Evolutionary conservation across 768 basidiomycete genomes (phyloP).

Genomic region (Rossbeevera mucosa): DNA sequence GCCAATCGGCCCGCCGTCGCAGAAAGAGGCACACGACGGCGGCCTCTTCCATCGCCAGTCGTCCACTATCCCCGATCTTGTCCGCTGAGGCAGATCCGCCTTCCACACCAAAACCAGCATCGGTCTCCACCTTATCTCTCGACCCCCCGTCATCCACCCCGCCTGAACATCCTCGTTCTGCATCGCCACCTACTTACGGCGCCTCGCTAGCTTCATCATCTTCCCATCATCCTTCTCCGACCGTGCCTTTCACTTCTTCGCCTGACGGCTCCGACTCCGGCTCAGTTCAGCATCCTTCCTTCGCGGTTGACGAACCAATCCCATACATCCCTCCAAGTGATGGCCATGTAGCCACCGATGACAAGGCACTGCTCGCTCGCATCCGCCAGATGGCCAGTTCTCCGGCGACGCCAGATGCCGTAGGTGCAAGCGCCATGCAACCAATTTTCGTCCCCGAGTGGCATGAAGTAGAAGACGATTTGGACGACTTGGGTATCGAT

Average conservation of each 20-base stretch:
- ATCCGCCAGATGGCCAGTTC: conserved; percentile 49
- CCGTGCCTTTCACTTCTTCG: conserved; percentile 11
- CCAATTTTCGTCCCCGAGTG: conserved; percentile 49
- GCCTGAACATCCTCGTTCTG: conserved; percentile 19
- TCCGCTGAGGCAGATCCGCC: not conserved
- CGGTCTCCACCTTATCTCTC: not conserved
- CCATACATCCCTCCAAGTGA: conserved; percentile 32
- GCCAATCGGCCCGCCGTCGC: conserved; percentile 57
- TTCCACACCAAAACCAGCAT: conserved; percentile 1
- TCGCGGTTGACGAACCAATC: conserved; percentile 16
- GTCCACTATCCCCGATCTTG: conserved; percentile 19
- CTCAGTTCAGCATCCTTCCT: conserved; percentile 1
- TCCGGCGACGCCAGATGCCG: conserved; percentile 35
- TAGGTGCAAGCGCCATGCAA: conserved; percentile 11
- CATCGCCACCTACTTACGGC: conserved; percentile 46
- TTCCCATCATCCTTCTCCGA: conserved; percentile 1
- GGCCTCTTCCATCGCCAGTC: conserved; percentile 2
- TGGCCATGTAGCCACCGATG: conserved; percentile 65
- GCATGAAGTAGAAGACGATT: conserved; percentile 46
- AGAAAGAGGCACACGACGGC: conserved; percentile 22
- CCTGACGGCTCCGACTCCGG: conserved; percentile 7
- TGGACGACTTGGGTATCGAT: conserved; percentile 17
- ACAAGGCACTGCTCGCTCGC: conserved; percentile 54
- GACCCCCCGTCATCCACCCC: not conserved
- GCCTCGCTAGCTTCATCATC: conserved; percentile 21